These are phyloP conservation scores for Straminergon stramineum DNA, from an alignment of 225 moss, liverwort and hornwort species.

Conservation along the genomic window DNA sequence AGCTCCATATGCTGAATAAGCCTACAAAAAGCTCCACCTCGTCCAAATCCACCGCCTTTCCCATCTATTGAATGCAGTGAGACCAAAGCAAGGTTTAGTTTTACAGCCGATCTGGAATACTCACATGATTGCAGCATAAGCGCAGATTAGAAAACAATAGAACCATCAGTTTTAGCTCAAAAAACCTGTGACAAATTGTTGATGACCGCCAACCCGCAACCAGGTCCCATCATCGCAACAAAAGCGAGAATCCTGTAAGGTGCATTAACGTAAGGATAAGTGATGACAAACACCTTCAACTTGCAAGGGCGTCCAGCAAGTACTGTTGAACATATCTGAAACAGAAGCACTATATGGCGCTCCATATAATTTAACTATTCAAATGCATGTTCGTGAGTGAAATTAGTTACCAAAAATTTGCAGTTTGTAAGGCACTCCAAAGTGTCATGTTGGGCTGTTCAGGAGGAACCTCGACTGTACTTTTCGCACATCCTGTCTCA, in stretches of 20 bases:
- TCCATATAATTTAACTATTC: background rate
- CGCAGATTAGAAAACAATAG: background rate
- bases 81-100: background rate
- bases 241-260: conserved; percentile 54
- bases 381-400: background rate
- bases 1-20: conserved; percentile 82
- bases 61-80: conserved; percentile 41
- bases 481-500: background rate
- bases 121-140: background rate
- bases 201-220: conserved; percentile 79
- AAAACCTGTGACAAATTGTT: conserved; percentile 80
- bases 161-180: background rate
- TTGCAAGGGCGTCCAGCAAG: background rate
- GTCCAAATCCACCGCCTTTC: conserved; percentile 49
- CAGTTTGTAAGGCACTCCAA: conserved; percentile 37
- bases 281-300: background rate
- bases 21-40: conserved; percentile 71
- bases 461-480: background rate
- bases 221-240: conserved; percentile 67
- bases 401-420: conserved; percentile 56
- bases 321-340: background rate
- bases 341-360: background rate
- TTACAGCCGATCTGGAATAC: background rate
- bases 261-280: background rate
- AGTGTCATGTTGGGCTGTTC: conserved; percentile 32